Evolutionary conservation across 2,329 filamentous ascomycete genomes (phyloP), one percentile per base, ranked within the genome.

Genomic region (Colletotrichum echinochloae): DNA sequence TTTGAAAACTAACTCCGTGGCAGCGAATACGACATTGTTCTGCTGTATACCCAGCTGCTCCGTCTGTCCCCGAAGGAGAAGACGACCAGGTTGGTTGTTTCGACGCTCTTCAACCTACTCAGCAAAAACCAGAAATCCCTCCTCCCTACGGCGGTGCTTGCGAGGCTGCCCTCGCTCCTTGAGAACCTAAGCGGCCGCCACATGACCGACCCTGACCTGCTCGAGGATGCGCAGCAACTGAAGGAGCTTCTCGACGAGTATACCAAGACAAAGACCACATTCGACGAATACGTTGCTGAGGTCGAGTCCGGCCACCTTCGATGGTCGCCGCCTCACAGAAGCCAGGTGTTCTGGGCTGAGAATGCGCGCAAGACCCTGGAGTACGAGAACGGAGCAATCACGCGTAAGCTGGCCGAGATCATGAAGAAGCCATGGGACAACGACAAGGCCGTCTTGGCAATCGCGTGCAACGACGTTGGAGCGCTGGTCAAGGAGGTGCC

Each of bases 21-120:
- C 74, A 97, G 95, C 75, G 95, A 98, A 81, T 94, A 97, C 82
- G 95, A 98, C 77, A 92, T 98, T 74, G 88, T 98, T 73, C 88
- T 94, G 56, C 89, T 98, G 54, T 98, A 97, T 81, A 94, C 93
- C n/a, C 93, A 97, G 74, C 90, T 99, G 46, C 87, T 99, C 65
- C 92, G 94, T 65, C 86, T 97, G 51, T 98, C 96, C 2, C 95
- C 95, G 54, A 99, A 99, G 81, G 96, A 98, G 80, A 99, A 99
- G 86, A 98, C 95, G 1, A 98, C 95, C 0, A 91, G 96, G 37
- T 88, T 99, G 64, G 89, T 98, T 55, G 87, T 98, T 54, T 94
- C 94, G 12, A 98, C 95, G 9, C 88, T 99, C 49, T 89, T 92
- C 79, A 98, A 97, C 82, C 90, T 99, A 54, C 89, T 98, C 46